phyloP scores from a whole-genome alignment of 148 eudicot genomes.

The Pharnaceum exiguum region DNA sequence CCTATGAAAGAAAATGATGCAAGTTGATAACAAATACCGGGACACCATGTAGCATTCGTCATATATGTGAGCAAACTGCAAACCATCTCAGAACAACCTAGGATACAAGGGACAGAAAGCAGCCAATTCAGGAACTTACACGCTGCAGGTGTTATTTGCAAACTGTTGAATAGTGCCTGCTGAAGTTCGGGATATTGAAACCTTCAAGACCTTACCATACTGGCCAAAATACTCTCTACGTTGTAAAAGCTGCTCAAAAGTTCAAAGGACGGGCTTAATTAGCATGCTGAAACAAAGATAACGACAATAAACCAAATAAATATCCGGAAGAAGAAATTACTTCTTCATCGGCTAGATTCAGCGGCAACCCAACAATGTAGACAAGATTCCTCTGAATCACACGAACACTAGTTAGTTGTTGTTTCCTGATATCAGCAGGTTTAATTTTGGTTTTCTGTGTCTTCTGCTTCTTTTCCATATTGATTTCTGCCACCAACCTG shows the following conservation, averaged over 20 bases:
- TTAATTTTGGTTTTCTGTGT: conserved; percentile 66
- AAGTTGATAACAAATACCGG: no score
- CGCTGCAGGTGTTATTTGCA: conserved; percentile 92
- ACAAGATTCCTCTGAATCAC: conserved; percentile 92
- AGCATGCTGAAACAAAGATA: conserved; percentile 1
- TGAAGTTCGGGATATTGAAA: conserved; percentile 90
- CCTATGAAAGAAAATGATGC: no score
- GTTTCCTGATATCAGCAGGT: conserved; percentile 78
- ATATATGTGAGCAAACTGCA: no score
- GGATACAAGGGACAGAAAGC: not conserved
- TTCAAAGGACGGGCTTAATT: not conserved
- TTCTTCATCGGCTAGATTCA: conserved; percentile 89
- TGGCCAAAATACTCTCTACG: conserved; percentile 76
- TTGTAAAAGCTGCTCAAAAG: conserved; percentile 66
- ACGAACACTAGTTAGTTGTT: conserved; percentile 78
- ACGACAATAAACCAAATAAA: conserved; percentile 6
- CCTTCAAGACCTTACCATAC: conserved; percentile 94
- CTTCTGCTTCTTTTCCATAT: conserved; percentile 66
- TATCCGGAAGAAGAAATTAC: no score
- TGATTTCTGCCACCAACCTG: conserved; percentile 74
- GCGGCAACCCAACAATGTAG: conserved; percentile 88
- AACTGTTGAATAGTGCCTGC: conserved; percentile 92
- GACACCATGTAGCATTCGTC: no score
- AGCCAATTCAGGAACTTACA: conserved; percentile 48
- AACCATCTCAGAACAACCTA: no score